A percentile compares a stretch with the other conserved stretches of the same genome.
These are phyloP conservation scores for Phytopythium kandeliae DNA, from an alignment of 352 stramenopile genomes.

Conservation along the genomic window DNA sequence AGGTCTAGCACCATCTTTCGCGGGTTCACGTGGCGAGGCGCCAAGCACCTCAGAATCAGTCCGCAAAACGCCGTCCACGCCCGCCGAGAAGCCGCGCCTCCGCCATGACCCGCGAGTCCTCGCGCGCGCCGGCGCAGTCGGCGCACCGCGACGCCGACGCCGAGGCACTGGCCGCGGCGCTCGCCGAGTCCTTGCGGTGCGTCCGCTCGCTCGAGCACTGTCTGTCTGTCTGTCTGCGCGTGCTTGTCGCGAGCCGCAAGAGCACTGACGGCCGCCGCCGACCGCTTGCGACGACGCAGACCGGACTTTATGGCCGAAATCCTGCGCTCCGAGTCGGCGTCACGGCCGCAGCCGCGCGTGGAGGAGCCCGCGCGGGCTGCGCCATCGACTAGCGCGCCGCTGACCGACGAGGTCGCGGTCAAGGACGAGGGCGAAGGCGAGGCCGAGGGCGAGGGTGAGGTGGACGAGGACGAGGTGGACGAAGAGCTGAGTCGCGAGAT, in stretches of 20 bases:
- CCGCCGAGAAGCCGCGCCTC: too few relatives aligned
- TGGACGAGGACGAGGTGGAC: slow-evolving; percentile 14
- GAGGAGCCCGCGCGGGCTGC: not conserved
- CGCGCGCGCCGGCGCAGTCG: slow-evolving; percentile 4
- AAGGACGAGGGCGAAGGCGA: slow-evolving; percentile 14
- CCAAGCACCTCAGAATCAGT: too few relatives aligned
- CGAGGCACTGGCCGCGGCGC: slow-evolving; percentile 58
- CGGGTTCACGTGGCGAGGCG: not conserved
- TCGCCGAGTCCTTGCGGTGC: slow-evolving; percentile 59
- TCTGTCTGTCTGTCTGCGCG: too few relatives aligned
- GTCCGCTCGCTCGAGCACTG: not conserved
- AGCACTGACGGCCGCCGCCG: too few relatives aligned
- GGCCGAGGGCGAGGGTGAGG: slow-evolving; percentile 13
- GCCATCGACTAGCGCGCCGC: not conserved
- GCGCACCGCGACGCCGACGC: slow-evolving; percentile 58
- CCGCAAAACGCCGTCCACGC: too few relatives aligned
- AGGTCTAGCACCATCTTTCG: slow-evolving; percentile 2
- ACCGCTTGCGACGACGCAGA: slow-evolving; percentile 19
- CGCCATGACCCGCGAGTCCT: not conserved
- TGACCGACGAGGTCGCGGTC: not conserved
- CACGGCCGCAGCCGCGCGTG: slow-evolving; percentile 1
- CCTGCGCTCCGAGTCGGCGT: slow-evolving; percentile 39
- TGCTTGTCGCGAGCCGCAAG: too few relatives aligned
- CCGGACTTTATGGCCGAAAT: slow-evolving; percentile 69
- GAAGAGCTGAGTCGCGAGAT: slow-evolving; percentile 9